Evolutionary conservation across 345 rosid genomes (phyloP).

Genomic region (Nephelium lappaceum): DNA sequence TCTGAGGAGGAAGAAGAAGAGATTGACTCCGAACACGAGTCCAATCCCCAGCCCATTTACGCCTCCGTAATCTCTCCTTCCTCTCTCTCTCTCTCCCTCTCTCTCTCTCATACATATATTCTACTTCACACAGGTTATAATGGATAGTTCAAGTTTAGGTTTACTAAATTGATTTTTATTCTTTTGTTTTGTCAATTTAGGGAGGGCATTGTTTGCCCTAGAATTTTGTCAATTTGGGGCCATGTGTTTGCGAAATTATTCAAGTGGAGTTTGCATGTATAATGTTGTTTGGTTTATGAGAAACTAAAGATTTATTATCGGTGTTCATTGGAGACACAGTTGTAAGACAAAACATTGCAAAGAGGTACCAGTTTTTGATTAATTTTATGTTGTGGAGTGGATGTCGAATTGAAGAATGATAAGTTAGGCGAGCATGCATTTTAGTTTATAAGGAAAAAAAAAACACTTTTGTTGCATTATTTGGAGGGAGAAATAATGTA

Average conservation of each 20-base stretch:
- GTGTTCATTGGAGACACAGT: not conserved
- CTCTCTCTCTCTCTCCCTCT: not conserved
- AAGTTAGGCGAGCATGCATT: no score
- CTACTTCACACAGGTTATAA: no score
- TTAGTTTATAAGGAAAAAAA: not conserved
- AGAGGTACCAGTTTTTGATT: not conserved
- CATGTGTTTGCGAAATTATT: not conserved
- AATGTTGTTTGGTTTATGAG: not conserved
- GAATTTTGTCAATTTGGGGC: not conserved
- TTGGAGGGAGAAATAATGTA: not conserved
- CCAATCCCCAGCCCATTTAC: conserved; percentile 84
- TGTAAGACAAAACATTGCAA: not conserved
- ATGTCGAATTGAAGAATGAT: not conserved
- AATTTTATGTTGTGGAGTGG: not conserved
- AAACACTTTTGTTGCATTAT: not conserved
- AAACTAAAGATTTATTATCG: not conserved
- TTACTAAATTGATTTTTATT: no score
- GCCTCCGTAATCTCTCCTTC: conserved; percentile 57
- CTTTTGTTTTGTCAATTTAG: not conserved
- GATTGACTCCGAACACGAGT: conserved; percentile 95
- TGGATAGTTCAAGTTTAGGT: no score
- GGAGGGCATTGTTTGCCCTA: conserved; percentile 3
- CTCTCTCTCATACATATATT: not conserved
- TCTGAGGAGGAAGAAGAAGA: conserved; percentile 92
- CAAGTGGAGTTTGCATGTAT: no score